Base-by-base conservation (phyloP, 306 rosid genomes). In the Citrullus colocynthis region DNA sequence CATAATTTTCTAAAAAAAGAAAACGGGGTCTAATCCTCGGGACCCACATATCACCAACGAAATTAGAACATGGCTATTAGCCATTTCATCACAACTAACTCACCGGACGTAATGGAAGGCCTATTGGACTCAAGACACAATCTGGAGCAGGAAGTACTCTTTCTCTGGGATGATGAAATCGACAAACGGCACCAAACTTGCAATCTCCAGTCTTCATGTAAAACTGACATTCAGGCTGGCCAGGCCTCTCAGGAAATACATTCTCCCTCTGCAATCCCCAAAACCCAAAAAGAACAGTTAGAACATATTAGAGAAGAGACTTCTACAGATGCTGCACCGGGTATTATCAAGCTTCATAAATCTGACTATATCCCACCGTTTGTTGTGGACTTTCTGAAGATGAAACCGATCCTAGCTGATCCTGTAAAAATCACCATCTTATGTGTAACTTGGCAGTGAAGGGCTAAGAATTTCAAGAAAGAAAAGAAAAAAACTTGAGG, bases 191-290 rank as follows among this genome's bases (percentile, higher is more conserved):
- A 76, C 98, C 98, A 55, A 91, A 94, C 86, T 94, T 92, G 80
- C 98, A 94, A 83, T 94, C 98, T 74, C 98, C 98, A 0, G 98
- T 94, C 81, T 94, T 94, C 93, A 94, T 90, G 91, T 94, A 94
- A 86, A 94, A 94, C 81, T 89, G 96, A 84, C 98, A 94, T 84
- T 94, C 97, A 32, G 98, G 97, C 87, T 92, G 97, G 80, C 93
- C 98, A 74, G 93, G 97, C 82, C 97, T 89, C 85, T 94, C 98
- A 51, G 98, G 98, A 85, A 94, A 94, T 81, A 91, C 96, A 87
- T 84, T 94, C 80, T 94, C 98, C 87, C 97, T 88, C 82, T 84
- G 95, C 88, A 92, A 82, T 13, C 95, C 90, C 83, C 88, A 94
- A 81, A 82, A 90, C 70, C 97, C 92, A 65, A 90, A 86, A 82